Conservation (phyloP, 495 filamentous ascomycete genomes). For the Parachaetomium inaequale region DNA sequence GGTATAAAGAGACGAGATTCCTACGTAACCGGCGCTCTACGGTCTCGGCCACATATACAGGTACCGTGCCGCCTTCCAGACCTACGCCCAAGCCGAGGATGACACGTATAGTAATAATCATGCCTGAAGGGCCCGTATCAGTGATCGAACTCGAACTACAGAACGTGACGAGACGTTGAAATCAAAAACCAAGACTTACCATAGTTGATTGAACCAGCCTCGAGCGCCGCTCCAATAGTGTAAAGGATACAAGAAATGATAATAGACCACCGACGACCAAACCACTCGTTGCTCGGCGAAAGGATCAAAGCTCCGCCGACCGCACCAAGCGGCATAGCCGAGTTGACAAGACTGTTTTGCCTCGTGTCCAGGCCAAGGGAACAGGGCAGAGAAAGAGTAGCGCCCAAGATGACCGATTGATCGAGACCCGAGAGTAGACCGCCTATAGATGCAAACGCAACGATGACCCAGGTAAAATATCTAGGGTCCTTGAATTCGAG, state of each 20-base stretch:
- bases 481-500: slow-evolving; percentile 4
- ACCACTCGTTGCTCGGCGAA: slow-evolving; percentile 7
- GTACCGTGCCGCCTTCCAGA: slow-evolving; percentile 5
- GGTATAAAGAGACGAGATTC: slow-evolving; percentile 10
- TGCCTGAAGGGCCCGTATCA: not conserved
- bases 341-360: slow-evolving; percentile 14
- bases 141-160: not conserved
- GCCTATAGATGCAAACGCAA: slow-evolving; percentile 10
- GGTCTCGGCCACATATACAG: slow-evolving; percentile 11
- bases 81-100: slow-evolving; percentile 8
- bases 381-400: not conserved
- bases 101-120: slow-evolving; percentile 6
- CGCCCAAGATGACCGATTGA: slow-evolving; percentile 9
- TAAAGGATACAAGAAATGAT: slow-evolving; percentile 6
- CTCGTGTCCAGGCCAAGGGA: slow-evolving; percentile 6
- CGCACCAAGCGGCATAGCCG: slow-evolving; percentile 11
- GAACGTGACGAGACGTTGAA: too few relatives aligned
- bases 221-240: not conserved
- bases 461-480: slow-evolving; percentile 8
- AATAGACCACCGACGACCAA: slow-evolving; percentile 6
- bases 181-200: not conserved
- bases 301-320: slow-evolving; percentile 6
- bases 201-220: slow-evolving; percentile 8
- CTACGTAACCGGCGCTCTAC: slow-evolving; percentile 3
- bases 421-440: slow-evolving; percentile 3